Conservation (phyloP, 2,329 filamentous ascomycete species). For the Clonostachys rhizophaga region DNA sequence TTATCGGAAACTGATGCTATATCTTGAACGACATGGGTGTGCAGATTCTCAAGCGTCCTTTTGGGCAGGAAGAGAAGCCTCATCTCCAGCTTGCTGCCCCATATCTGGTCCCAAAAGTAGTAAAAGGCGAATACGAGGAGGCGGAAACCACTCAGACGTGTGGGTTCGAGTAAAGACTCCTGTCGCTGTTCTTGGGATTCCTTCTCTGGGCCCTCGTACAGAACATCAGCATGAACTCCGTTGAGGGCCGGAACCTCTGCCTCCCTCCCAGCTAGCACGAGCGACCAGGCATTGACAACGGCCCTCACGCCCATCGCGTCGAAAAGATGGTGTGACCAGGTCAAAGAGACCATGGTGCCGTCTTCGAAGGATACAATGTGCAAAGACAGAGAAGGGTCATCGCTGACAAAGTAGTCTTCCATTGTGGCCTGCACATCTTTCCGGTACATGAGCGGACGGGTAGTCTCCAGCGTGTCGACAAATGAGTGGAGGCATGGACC, state of each 20-base stretch:
- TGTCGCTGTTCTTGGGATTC: background rate
- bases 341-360: slow-evolving; percentile 40
- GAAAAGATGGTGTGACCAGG: slow-evolving; percentile 40
- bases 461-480: background rate
- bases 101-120: slow-evolving; percentile 23
- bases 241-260: slow-evolving; percentile 28
- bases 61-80: slow-evolving; percentile 32
- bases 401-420: slow-evolving; percentile 30
- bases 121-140: background rate
- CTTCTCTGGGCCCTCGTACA: slow-evolving; percentile 15
- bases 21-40: background rate
- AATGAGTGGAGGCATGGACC: slow-evolving; percentile 5
- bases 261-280: slow-evolving; percentile 34
- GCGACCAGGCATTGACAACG: slow-evolving; percentile 38
- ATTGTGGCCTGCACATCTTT: slow-evolving; percentile 13
- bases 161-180: too few species aligned
- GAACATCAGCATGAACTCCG: slow-evolving; percentile 25
- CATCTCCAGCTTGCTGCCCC: slow-evolving; percentile 20
- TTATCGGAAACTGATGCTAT: background rate
- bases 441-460: too few species aligned
- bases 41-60: slow-evolving; percentile 1
- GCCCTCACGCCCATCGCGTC: slow-evolving; percentile 37
- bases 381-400: slow-evolving; percentile 40
- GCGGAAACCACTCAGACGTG: too few species aligned
- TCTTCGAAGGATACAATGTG: slow-evolving; percentile 43